These are phyloP conservation scores for Solanum tarapatanum DNA, from an alignment of 257 asterid genomes.

Conservation along the genomic window DNA sequence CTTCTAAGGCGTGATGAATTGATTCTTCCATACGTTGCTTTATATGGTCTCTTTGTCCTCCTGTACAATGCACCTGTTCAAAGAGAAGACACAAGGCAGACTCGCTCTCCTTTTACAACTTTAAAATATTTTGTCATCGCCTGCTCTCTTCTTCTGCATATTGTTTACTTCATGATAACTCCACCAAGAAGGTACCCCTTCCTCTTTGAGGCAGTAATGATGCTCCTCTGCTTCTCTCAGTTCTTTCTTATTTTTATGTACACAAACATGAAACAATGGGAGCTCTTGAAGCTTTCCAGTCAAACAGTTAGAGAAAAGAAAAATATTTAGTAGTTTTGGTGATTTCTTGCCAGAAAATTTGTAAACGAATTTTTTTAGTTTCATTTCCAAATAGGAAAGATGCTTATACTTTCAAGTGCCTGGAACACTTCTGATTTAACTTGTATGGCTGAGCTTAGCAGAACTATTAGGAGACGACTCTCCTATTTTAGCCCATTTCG, in stretches of 20 bases:
- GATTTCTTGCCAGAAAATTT: neutral
- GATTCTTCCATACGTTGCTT: constrained; percentile 52
- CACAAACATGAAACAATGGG: constrained; percentile 59
- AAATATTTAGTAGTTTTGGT: constrained; percentile 23
- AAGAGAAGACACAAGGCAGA: constrained; percentile 27
- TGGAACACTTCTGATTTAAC: neutral
- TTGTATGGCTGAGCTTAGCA: neutral
- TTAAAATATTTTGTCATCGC: constrained; percentile 25
- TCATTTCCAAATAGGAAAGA: neutral
- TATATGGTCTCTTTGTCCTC: constrained; percentile 60
- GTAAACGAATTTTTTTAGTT: neutral
- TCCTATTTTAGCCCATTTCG: neutral
- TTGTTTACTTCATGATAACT: constrained; percentile 44
- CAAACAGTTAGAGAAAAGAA: constrained; percentile 34
- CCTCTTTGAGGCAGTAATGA: constrained; percentile 77
- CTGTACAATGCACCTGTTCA: constrained; percentile 53
- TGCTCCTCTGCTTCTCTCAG: constrained; percentile 81
- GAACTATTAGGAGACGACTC: neutral
- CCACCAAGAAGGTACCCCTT: constrained; percentile 83
- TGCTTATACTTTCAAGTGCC: neutral
- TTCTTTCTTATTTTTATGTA: constrained; percentile 39
- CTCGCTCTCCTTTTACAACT: constrained; percentile 7
- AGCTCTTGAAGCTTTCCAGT: constrained; percentile 20
- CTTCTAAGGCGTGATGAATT: constrained; percentile 70
- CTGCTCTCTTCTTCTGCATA: constrained; percentile 54